These are phyloP conservation scores for Aspergillus egyptiacus DNA, from an alignment of 495 filamentous ascomycete genomes.

Conservation along the genomic window DNA sequence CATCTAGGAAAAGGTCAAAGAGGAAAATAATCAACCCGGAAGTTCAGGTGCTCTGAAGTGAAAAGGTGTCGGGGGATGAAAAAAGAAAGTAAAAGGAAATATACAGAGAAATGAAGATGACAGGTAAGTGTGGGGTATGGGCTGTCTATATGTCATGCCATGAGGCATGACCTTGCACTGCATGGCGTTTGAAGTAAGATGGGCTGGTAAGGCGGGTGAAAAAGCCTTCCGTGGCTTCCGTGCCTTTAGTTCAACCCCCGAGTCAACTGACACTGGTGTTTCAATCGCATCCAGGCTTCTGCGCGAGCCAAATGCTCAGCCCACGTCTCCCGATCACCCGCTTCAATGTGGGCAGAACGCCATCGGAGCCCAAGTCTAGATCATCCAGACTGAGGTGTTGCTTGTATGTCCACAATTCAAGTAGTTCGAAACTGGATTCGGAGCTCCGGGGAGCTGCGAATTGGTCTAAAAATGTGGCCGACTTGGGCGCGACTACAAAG, in stretches of 20 bases:
- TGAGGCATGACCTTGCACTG: not conserved
- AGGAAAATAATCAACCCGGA: not conserved
- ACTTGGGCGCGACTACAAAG: conserved; percentile 65
- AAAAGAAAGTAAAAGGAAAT: conserved; percentile 5
- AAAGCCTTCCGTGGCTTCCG: not conserved
- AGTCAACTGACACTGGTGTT: not conserved
- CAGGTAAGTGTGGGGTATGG: not conserved
- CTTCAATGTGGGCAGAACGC: conserved; percentile 64
- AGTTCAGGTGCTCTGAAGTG: not conserved
- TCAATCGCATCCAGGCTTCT: conserved; percentile 15
- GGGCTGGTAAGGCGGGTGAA: not conserved
- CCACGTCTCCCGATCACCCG: conserved; percentile 78
- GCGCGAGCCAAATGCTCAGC: conserved; percentile 61
- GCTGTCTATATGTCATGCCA: not conserved
- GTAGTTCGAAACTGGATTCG: conserved; percentile 32
- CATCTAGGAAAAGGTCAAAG: not conserved
- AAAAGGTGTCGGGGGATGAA: not conserved
- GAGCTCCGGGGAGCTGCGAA: conserved; percentile 38
- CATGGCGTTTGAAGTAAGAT: not conserved
- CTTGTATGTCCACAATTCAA: conserved; percentile 64
- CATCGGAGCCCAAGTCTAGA: conserved; percentile 81
- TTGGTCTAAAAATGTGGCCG: conserved; percentile 64
- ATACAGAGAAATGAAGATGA: conserved; percentile 2
- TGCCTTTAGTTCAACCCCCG: not conserved
- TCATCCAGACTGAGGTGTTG: conserved; percentile 88